phyloP scores from a whole-genome alignment of 2,329 filamentous ascomycete species.

The Diaporthe helianthi region DNA sequence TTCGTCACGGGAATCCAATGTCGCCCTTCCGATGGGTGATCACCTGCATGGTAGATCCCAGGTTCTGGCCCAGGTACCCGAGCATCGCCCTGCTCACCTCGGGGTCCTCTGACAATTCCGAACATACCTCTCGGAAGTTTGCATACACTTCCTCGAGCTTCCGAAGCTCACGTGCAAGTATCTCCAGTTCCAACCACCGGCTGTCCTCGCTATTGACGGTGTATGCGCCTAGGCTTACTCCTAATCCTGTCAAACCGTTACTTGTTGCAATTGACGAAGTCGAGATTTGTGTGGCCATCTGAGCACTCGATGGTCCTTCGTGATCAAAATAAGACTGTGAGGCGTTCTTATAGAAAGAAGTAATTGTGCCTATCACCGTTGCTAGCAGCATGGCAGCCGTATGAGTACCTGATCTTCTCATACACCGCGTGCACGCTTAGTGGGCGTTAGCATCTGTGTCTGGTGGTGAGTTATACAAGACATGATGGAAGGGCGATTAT shows the following conservation, averaged over 20 bases:
- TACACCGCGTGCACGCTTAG: constrained; percentile 50
- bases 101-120: constrained; percentile 48
- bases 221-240: constrained; percentile 53
- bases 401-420: constrained; percentile 51
- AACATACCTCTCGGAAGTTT: constrained; percentile 52
- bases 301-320: constrained; percentile 35
- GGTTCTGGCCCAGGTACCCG: constrained; percentile 51
- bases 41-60: constrained; percentile 52
- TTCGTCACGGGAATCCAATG: constrained; percentile 40
- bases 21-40: constrained; percentile 47
- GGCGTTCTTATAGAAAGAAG: constrained; percentile 53
- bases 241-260: constrained; percentile 38
- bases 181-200: constrained; percentile 55
- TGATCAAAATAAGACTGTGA: constrained; percentile 49
- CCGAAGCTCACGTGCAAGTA: constrained; percentile 54
- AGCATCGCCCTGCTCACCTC: constrained; percentile 55
- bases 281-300: constrained; percentile 33
- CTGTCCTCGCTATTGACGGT: constrained; percentile 55
- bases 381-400: constrained; percentile 58
- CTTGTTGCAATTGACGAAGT: constrained; percentile 1
- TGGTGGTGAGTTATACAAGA: not conserved
- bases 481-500: not conserved
- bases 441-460: not conserved
- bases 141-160: constrained; percentile 56
- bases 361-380: constrained; percentile 56